Evolutionary conservation across 306 rosid genomes (phyloP), one percentile per base, ranked within the genome.

Genomic region (Cicer judaicum): DNA sequence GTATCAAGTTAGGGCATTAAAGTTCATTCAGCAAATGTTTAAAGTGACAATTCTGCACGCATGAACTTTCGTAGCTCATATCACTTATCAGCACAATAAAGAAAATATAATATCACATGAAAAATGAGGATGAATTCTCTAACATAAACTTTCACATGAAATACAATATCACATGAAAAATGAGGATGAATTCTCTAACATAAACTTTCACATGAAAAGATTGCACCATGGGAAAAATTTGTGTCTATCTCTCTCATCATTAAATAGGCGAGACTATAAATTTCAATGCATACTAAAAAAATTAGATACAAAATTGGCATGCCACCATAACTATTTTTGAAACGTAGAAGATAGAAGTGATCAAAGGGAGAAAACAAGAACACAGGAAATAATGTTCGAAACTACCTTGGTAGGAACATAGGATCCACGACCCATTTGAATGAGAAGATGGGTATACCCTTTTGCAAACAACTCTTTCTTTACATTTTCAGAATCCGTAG

Each of bases 361-460:
- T 19, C 3, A 55, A 4, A 18, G 14, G 11, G 18, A 48, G 15
- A 7, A 2, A 13, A 11, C 7, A 3, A 44, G 12, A 24, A 24
- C 11, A 8, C 64, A 59, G 13, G 7, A 4, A 38, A 66, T 18
- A 44, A 72, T 19, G 42, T 38, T 39, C 29, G 7, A 41, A 34
- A 40, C 6, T 62, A 94, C 96, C 96, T 83, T 90, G 12, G 84
- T 76, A 3, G 97, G 98, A 66, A 84, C 40, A 49, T 86, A 90
- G n/a, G 89, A 82, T 74, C 98, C 93, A 5, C 97, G 89, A n/a
- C 96, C 96, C 94, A 90, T 84, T 84, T 88, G 95, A 77, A 91
- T 83, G 75, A 89, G 81, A 79, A 93, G 89, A 69, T 88, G 80
- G 8, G 96, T 87, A 54, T 88, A 89, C 39, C 94, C 98, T 77